A percentile compares a stretch with the other conserved stretches of the same genome.
These are phyloP conservation scores for Amniculicola lignicola DNA, from an alignment of 495 filamentous ascomycete genomes.

Conservation along the genomic window DNA sequence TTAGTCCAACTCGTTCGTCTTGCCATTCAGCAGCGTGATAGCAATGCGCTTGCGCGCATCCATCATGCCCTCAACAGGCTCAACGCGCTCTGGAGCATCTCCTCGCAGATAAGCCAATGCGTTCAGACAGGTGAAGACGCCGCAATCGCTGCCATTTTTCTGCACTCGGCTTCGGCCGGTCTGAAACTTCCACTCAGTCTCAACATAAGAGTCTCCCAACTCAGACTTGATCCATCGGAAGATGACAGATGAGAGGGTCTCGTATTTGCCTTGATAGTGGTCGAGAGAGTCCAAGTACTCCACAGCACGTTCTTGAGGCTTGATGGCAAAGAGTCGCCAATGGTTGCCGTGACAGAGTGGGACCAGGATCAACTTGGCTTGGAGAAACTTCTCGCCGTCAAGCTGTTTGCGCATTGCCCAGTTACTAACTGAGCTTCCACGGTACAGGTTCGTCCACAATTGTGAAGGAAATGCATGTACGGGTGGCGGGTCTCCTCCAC, in stretches of 20 bases:
- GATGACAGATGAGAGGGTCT: constrained; percentile 38
- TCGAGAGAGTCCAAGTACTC: constrained; percentile 68
- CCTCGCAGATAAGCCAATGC: constrained; percentile 32
- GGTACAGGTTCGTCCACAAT: constrained; percentile 64
- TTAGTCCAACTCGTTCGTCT: too few relatives aligned
- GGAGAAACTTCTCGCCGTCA: constrained; percentile 50
- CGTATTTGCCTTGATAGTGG: constrained; percentile 31
- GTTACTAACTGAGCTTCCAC: constrained; percentile 11
- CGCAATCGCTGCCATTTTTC: constrained; percentile 73
- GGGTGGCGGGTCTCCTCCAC: constrained; percentile 47
- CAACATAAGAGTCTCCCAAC: constrained; percentile 55
- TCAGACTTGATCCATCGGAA: constrained; percentile 58
- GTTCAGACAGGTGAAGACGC: constrained; percentile 58
- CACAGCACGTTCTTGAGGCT: constrained; percentile 59
- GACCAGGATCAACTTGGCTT: constrained; percentile 60
- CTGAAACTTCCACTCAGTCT: constrained; percentile 58
- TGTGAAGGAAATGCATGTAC: constrained; percentile 69
- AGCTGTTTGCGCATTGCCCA: constrained; percentile 45
- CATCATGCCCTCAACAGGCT: constrained; percentile 23
- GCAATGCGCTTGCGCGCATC: constrained; percentile 32
- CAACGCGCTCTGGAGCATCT: constrained; percentile 8
- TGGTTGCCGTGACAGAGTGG: constrained; percentile 54
- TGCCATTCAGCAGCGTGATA: constrained; percentile 28
- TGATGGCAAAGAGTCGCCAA: constrained; percentile 70
- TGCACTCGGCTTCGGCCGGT: constrained; percentile 54